Percentiles rank a stretch among this genome's conserved stretches.
Evolutionary conservation across 2,329 filamentous ascomycete species (phyloP).

Genomic region (Eutypa lata): DNA sequence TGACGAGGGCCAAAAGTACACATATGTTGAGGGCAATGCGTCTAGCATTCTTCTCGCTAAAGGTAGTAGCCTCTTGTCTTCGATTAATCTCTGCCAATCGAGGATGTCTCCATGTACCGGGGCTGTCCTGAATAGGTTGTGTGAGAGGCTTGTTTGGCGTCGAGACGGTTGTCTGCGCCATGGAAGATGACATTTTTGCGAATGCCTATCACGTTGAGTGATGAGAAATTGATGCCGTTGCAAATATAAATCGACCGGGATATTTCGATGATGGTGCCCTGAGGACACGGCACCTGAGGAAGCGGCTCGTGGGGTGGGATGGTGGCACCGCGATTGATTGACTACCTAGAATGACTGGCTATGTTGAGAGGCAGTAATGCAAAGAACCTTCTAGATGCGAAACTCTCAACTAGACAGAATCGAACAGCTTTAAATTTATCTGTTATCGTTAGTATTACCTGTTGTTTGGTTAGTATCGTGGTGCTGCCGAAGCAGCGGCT

Average conservation of each 20-base stretch:
- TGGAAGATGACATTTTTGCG: slow-evolving; percentile 28
- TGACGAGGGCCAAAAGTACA: slow-evolving; percentile 23
- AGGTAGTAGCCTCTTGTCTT: slow-evolving; percentile 74
- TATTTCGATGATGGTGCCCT: not conserved
- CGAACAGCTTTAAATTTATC: not conserved
- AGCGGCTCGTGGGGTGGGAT: no score
- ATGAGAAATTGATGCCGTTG: not conserved
- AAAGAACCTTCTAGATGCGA: not conserved
- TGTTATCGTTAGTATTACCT: not conserved
- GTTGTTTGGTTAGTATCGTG: not conserved
- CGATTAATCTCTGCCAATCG: slow-evolving; percentile 81
- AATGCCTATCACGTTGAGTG: not conserved
- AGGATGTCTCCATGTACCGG: slow-evolving; percentile 89
- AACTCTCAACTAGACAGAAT: not conserved
- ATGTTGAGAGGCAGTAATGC: no score
- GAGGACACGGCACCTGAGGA: not conserved
- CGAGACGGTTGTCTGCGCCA: slow-evolving; percentile 36
- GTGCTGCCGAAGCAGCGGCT: not conserved
- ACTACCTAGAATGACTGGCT: no score
- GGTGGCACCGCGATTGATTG: no score
- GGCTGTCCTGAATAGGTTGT: slow-evolving; percentile 44
- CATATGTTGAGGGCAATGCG: slow-evolving; percentile 65
- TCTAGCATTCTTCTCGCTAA: slow-evolving; percentile 73
- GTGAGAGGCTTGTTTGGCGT: slow-evolving; percentile 32
- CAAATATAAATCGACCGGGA: not conserved